A percentile compares a stretch with the other conserved stretches of the same genome.
phyloP scores from a whole-genome alignment of 768 basidiomycete species.

The Hypholoma sublateritium region DNA sequence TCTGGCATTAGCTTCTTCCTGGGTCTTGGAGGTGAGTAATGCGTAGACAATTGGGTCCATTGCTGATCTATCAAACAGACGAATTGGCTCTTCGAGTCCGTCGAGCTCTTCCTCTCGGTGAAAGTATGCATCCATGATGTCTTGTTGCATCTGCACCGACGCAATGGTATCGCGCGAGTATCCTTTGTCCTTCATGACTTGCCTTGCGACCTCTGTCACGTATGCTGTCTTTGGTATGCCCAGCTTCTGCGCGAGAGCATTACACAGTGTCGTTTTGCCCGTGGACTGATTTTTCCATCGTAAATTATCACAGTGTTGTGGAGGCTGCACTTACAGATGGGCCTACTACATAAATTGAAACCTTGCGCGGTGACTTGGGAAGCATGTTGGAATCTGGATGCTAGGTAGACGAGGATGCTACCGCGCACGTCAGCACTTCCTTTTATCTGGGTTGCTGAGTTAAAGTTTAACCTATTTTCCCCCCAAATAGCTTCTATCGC shows the following conservation, averaged over 20 bases:
- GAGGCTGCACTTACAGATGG: slow-evolving; percentile 41
- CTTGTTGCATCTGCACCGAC: slow-evolving; percentile 58
- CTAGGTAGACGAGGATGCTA: too few species aligned
- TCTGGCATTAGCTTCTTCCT: slow-evolving; percentile 33
- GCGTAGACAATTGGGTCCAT: slow-evolving; percentile 67
- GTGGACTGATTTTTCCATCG: slow-evolving; percentile 39
- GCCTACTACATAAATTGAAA: slow-evolving; percentile 46
- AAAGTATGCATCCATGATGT: slow-evolving; percentile 60
- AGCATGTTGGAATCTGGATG: background rate
- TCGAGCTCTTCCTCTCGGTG: slow-evolving; percentile 36
- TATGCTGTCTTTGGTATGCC: slow-evolving; percentile 36
- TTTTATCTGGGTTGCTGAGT: too few species aligned
- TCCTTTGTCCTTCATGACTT: slow-evolving; percentile 51
- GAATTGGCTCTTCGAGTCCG: slow-evolving; percentile 21
- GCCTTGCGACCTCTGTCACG: slow-evolving; percentile 62
- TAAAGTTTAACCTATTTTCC: too few species aligned
- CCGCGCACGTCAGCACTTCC: too few species aligned
- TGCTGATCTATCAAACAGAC: slow-evolving; percentile 65
- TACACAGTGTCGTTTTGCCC: slow-evolving; percentile 70
- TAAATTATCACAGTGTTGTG: background rate
- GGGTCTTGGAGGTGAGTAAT: slow-evolving; percentile 40
- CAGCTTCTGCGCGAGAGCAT: slow-evolving; percentile 45
- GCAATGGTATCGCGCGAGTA: slow-evolving; percentile 53
- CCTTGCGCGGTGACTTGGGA: background rate
- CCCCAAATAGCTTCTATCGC: background rate